Base-by-base conservation (phyloP, 176 grass and related monocot species). In the Musa beccarii region DNA sequence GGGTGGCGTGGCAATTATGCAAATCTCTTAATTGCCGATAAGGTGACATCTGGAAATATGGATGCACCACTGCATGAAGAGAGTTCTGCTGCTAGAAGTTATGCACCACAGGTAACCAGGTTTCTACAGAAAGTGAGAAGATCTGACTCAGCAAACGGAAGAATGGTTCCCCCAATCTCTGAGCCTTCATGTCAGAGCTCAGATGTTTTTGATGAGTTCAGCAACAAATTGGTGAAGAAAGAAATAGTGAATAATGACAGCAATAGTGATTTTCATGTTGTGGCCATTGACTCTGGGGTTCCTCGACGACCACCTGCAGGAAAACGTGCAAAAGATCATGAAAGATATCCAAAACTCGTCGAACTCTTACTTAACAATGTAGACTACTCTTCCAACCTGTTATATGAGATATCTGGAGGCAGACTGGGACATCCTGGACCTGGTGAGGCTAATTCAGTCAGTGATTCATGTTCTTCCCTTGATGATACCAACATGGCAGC, bases 1-100 rank as follows among this genome's bases (percentile, higher is more conserved):
- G 88, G 90, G 22, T 98, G 95, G 95, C 95, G 90, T 69, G 94
- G 94, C 55, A 98, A 98, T 82, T 86, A 84, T 68, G 86, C 88
- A 71, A 98, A 98, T 59, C 73, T 98, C 11, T 89, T 93, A 84
- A 85, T 98, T 84, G 80, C 95, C 70, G 84, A 89, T 81, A 83
- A 17, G 69, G 78, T 65, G 53, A 79, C 63, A 2, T 84, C 66
- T 10, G 59, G 16, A 43, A 73, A 34, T 75, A 67, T 82, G 63
- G 75, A 86, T 53, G 80, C 11, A 66, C 49, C 11, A 66, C 49
- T 81, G 56, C 73, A 87, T 55, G 75, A 87, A 75, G 68, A 54
- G 26, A 81, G 69, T 54, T 78, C 53, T 20, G 21, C 63, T 75
- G 28, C 51, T 43, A 67, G 65, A 78, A 66, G 63, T 71, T 77